Evolutionary conservation across 441 rosid species (phyloP).

Genomic region (Corymbia calophylla): DNA sequence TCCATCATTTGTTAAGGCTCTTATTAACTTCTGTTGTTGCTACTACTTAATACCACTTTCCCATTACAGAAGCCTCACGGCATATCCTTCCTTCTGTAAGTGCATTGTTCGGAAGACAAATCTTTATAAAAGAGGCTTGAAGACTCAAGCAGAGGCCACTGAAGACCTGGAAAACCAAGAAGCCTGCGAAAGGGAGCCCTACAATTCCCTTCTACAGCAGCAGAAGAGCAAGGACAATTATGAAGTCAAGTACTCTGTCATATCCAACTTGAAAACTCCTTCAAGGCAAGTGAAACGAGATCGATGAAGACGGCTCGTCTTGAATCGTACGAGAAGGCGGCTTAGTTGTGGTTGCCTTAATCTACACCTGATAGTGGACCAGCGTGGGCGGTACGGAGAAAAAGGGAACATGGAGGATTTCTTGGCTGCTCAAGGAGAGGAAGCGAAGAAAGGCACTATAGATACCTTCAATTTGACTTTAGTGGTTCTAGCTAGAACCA

Average conservation of each 20-base stretch:
- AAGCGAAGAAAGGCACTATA: constrained; percentile 58
- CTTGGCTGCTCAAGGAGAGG: constrained; percentile 77
- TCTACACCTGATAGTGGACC: constrained; percentile 82
- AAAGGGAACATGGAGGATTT: constrained; percentile 75
- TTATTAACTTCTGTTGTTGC: not conserved
- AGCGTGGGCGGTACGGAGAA: constrained; percentile 80
- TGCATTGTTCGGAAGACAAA: constrained; percentile 26
- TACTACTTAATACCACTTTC: not conserved
- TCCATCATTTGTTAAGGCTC: not conserved
- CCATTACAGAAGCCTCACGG: not conserved
- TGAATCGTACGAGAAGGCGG: constrained; percentile 71
- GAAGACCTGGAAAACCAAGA: constrained; percentile 13
- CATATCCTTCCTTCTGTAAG: constrained; percentile 23
- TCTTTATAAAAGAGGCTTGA: constrained; percentile 24
- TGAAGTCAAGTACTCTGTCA: constrained; percentile 19
- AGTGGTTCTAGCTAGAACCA: constrained; percentile 71
- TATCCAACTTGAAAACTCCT: constrained; percentile 50
- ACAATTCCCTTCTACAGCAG: constrained; percentile 10
- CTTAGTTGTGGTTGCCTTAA: constrained; percentile 82
- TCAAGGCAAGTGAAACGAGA: constrained; percentile 86
- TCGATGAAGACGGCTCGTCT: constrained; percentile 59
- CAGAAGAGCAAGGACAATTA: constrained; percentile 6
- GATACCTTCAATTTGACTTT: constrained; percentile 66
- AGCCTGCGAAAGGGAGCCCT: constrained; percentile 8
- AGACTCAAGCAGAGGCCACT: constrained; percentile 19